Evolutionary conservation across 192 early-diverging fungal genomes (phyloP), one percentile per base, ranked within the genome.

Genomic region (Umbelopsis sp.): DNA sequence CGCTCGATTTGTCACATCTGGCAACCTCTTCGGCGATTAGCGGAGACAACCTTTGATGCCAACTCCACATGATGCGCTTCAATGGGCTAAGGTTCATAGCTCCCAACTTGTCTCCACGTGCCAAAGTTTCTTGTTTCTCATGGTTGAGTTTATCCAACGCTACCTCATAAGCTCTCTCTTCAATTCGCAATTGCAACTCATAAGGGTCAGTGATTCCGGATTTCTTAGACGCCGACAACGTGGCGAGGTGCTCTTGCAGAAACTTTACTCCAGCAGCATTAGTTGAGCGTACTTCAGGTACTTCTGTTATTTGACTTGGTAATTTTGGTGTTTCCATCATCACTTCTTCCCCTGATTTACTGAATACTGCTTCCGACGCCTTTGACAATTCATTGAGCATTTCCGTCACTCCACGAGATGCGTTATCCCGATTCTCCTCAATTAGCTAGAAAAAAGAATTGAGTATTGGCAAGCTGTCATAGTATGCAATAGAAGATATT

Each of bases 181-280:
- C 95, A 0, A 98, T 76, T 66, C 88, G 88, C 15, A 90, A 58
- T 75, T 98, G 95, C 64, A 89, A 83, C 18, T 92, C 88, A 76
- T 87, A 92, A 27, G 82, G 80, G 44, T 84, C 75, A 41, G 89
- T 81, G 16, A 86, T 64, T 0, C 68, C 5, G 1, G 48, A 37
- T 22, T 71, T 67, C 11, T 72, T 52, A 15, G 67, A 51, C 46
- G 84, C 69, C 20, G 78, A 69, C 4, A 90, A 75, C 0, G 90
- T 84, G 45, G 80, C 71, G n/a, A 96, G 84, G 16, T 90, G 88
- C 13, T 85, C 81, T 46, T 87, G 82, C 27, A 98, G 83, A 53
- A 96, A 85, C 27, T 81, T 76, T 27, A 97, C 91, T 23, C 97
- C 97, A 11, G 87, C 65, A 25, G 93, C 83, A 44, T 90, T 22